Evolutionary conservation across 495 filamentous ascomycete genomes (phyloP), one percentile per base, ranked within the genome.

Genomic region (Trichoderma reesei): DNA sequence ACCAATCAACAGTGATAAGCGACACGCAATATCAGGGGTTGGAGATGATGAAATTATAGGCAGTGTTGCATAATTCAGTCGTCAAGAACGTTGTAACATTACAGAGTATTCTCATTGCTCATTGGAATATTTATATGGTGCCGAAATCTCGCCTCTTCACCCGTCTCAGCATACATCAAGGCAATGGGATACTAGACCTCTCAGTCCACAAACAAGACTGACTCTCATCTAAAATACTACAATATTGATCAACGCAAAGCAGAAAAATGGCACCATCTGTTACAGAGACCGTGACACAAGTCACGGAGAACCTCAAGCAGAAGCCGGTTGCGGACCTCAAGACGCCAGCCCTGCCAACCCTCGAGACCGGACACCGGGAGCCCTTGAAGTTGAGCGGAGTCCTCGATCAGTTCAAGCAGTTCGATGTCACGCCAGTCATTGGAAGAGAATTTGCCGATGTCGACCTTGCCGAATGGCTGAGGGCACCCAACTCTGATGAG

Each of bases 351-450:
- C 63, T 65, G 26, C 69, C 71, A 1, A 65, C 68, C 37, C 67
- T 71, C 18, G 59, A 67, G 61, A 72, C 67, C 11, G 64, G 38
- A 44, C 71, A 73, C 36, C 64, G 62, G 51, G 67, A 70, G 41
- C 82, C 85, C 4, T 65, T 87, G 16, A 72, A 81, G 69, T 71
- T 75, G 11, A 79, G 70, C 16, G 84, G 83, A 13, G 71, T 73
- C 0, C 71, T 89, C 0, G 81, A 88, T 41, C 63, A 79, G 14
- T 86, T 82, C 68, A 74, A 86, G 46, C 78, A 77, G 13, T 83
- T 86, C 62, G 87, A 90, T 36, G 76, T 85, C 1, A 91, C 88
- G 3, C 86, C 87, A 0, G 71, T 85, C 8, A 88, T 90, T 68
- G 88, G 88, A 18, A 77, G 78, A 1, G 88, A 91, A 69, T 91